Percentiles rank a stretch among this genome's conserved stretches.
Conservation (phyloP, 78 protist genomes). For the Polysphondylium violaceum region DNA sequence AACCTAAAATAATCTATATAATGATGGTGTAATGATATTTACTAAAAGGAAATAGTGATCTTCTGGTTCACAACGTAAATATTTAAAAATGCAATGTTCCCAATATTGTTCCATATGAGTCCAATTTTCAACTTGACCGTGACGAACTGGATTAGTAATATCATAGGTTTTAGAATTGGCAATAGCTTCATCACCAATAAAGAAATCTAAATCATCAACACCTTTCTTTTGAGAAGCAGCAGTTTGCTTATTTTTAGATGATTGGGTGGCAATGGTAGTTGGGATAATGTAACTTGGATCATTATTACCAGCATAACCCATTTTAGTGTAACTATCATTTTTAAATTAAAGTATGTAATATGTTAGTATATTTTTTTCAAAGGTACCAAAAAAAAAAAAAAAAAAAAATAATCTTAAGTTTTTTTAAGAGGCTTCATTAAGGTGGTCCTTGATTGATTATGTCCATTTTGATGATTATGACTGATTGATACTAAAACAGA, state of each 20-base stretch:
- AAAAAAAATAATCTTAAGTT: not conserved
- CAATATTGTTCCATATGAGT: constrained; percentile 98
- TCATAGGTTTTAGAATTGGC: constrained; percentile 85
- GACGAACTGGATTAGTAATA: constrained; percentile 93
- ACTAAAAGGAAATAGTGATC: constrained; percentile 97
- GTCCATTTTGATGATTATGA: too few relatives aligned
- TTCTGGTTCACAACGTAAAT: constrained; percentile 98
- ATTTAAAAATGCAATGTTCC: constrained; percentile 98
- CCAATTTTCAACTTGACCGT: constrained; percentile 98
- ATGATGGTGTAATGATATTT: not conserved
- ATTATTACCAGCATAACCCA: constrained; percentile 99
- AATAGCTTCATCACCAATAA: constrained; percentile 97
- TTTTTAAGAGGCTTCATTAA: too few relatives aligned
- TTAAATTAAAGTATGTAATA: not conserved
- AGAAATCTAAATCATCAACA: constrained; percentile 98
- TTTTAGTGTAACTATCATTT: constrained; percentile 97
- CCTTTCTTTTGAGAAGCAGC: constrained; percentile 88
- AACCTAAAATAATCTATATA: not conserved
- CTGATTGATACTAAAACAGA: too few relatives aligned
- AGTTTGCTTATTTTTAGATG: constrained; percentile 78
- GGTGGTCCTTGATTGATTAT: too few relatives aligned
- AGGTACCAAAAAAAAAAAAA: not conserved
- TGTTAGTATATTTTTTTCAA: not conserved
- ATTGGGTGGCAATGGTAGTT: constrained; percentile 92
- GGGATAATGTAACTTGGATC: constrained; percentile 98